Conservation (phyloP, 2,329 filamentous ascomycete species). For the Aspergillus hortae region DNA sequence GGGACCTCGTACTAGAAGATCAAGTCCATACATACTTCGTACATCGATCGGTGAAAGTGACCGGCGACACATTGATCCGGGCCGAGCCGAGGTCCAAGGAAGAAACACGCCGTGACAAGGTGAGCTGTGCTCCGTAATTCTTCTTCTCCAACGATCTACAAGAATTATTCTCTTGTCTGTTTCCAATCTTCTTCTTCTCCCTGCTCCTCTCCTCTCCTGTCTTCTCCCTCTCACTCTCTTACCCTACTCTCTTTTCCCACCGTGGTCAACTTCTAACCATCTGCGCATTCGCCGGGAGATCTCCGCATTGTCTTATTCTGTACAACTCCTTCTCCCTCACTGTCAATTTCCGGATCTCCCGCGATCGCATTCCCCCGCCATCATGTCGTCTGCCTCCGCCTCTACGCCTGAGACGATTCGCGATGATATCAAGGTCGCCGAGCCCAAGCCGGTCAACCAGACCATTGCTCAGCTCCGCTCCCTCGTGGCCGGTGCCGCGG, state of each 20-base stretch:
- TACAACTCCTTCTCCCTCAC: constrained; percentile 1
- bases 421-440: constrained; percentile 26
- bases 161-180: not conserved
- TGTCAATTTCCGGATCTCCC: constrained; percentile 2
- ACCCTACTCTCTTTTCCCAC: constrained; percentile 1
- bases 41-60: not conserved
- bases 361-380: constrained; percentile 6
- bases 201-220: not conserved
- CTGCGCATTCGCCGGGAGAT: too few species aligned
- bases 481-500: constrained; percentile 84
- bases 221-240: constrained; percentile 1
- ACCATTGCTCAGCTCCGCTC: constrained; percentile 69
- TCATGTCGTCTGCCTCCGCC: constrained; percentile 29
- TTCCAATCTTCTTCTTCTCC: not conserved
- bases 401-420: constrained; percentile 26
- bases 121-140: not conserved
- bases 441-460: constrained; percentile 33
- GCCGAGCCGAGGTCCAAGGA: constrained; percentile 25
- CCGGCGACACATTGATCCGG: constrained; percentile 8
- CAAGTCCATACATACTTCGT: not conserved
- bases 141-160: not conserved
- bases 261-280: too few species aligned
- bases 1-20: not conserved
- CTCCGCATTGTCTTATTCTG: not conserved
- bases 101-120: not conserved